Base-by-base conservation (phyloP, 441 rosid species). In the Isatis lusitanica region DNA sequence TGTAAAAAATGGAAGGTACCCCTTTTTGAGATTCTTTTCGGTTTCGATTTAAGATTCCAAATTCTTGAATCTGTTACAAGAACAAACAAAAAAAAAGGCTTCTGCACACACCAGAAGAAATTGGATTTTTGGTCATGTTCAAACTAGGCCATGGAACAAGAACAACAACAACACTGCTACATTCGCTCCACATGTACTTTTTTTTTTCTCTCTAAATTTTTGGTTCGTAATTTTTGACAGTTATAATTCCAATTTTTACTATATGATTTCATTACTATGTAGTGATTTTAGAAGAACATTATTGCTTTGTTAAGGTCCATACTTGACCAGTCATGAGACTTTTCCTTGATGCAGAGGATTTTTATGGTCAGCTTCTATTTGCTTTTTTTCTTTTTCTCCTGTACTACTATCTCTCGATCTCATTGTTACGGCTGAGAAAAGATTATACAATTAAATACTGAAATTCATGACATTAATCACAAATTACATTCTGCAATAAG, bases 1-100 rank as follows among this genome's bases (percentile, higher is more conserved):
- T 55, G 59, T 70, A 63, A 64, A 64, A 64, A 15, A 76, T 56
- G 56, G 66, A 76, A 76, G 79, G 66, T 39, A 56, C 61, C 62
- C 70, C 51, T 57, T 59, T 63, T 71, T 71, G 46, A 55, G 67
- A 70, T 68, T 68, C 60, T 40, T 40, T 74, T 68, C 26, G 66
- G 66, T 55, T 42, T 40, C 48, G 44, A 57, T 24, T 59, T 28
- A 30, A 53, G 63, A 72, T 56, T 56, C 69, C 69, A 30, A n/a
- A 30, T 43, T n/a, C 48, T 56, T 55, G 69, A 46, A 52, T 65
- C 66, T 16, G 40, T 73, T 65, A 73, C 57, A 56, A 64, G 58
- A 73, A 43, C 24, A 7, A 8, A 35, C 2, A 35, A 24, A 8
- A 50, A 8, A 50, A 47, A n/a, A 21, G 76, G 57, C 53, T 72